phyloP scores from a whole-genome alignment of 139 green algal genomes.

The Eudorina sp. region DNA sequence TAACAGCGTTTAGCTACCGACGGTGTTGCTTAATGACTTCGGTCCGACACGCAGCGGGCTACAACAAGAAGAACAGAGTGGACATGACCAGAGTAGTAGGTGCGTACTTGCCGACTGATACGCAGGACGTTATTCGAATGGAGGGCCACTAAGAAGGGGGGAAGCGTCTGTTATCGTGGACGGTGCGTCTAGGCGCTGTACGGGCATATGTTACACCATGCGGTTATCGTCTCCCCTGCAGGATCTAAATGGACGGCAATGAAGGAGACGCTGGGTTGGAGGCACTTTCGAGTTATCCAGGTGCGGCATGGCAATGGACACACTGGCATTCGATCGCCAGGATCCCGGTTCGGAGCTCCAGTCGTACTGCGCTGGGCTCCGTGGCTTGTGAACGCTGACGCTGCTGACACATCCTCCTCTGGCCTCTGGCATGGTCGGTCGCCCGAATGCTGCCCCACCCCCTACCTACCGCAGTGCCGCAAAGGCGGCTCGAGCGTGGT shows the following conservation, averaged over 20 bases:
- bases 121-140: too few relatives aligned
- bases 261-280: constrained; percentile 68
- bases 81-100: constrained; percentile 47
- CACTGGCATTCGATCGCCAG: not conserved
- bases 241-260: constrained; percentile 73
- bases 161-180: too few relatives aligned
- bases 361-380: too few relatives aligned
- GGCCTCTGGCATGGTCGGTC: too few relatives aligned
- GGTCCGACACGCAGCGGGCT: constrained; percentile 37
- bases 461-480: constrained; percentile 8
- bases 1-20: too few relatives aligned
- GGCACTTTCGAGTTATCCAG: constrained; percentile 64
- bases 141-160: too few relatives aligned
- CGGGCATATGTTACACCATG: too few relatives aligned
- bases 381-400: too few relatives aligned
- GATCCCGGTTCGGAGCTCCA: too few relatives aligned
- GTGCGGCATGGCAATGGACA: constrained; percentile 1
- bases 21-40: not conserved
- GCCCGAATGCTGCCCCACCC: not conserved
- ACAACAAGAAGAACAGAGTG: constrained; percentile 62
- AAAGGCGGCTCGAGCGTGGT: constrained; percentile 11
- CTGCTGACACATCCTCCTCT: too few relatives aligned
- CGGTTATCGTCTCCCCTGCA: too few relatives aligned
- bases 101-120: not conserved
- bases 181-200: too few relatives aligned